phyloP scores from a whole-genome alignment of 2,329 filamentous ascomycete species.

The Penicillium brevicompactum region DNA sequence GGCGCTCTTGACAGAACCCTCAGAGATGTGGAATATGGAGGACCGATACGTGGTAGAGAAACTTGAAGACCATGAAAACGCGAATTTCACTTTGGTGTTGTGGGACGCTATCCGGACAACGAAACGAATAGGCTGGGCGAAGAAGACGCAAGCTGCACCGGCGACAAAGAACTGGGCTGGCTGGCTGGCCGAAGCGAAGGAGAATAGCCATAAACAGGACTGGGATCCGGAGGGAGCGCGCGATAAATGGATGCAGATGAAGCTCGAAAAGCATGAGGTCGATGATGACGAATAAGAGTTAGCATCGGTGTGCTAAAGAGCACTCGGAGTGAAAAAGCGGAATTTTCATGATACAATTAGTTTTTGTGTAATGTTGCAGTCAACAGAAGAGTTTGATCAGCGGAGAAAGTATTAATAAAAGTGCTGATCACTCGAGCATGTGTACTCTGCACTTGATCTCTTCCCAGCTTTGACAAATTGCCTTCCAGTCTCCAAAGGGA shows the following conservation, averaged over 20 bases:
- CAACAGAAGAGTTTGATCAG: no score
- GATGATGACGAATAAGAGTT: no score
- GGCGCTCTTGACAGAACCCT: constrained; percentile 50
- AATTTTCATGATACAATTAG: no score
- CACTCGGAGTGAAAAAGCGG: no score
- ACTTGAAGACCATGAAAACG: constrained; percentile 49
- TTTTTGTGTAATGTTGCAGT: no score
- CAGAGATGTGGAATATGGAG: constrained; percentile 58
- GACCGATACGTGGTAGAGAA: constrained; percentile 51
- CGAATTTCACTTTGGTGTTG: constrained; percentile 56
- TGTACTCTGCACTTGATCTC: no score
- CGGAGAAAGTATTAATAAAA: no score
- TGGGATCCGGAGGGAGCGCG: constrained; percentile 3
- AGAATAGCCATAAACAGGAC: constrained; percentile 12
- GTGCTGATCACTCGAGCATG: no score
- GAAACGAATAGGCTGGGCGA: constrained; percentile 55
- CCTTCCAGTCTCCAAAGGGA: no score
- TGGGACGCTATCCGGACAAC: constrained; percentile 64
- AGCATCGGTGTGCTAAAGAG: no score
- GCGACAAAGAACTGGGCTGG: constrained; percentile 54
- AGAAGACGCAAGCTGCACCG: constrained; percentile 55
- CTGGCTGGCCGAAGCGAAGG: constrained; percentile 49
- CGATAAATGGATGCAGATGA: constrained; percentile 4
- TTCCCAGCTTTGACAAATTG: no score
- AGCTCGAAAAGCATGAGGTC: no score